phyloP scores from a whole-genome alignment of 1,139 yeast species.

The Pichia sp. region DNA sequence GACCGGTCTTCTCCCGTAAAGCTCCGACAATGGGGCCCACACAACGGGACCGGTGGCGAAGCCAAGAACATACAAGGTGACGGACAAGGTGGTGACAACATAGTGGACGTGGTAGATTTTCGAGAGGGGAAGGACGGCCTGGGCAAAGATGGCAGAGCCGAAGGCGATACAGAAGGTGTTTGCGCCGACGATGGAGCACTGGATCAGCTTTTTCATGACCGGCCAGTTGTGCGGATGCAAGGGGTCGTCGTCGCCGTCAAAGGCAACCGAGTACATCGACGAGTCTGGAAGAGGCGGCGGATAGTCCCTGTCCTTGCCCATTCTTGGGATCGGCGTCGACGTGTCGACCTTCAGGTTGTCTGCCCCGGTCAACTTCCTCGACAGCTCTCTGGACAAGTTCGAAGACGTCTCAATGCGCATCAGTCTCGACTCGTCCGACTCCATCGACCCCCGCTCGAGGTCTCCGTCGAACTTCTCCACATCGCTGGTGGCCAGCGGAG shows the following conservation, averaged over 20 bases:
- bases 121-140: slow-evolving; percentile 43
- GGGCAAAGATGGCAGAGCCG: slow-evolving; percentile 64
- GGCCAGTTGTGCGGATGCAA: slow-evolving; percentile 62
- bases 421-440: slow-evolving; percentile 14
- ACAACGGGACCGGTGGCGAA: slow-evolving; percentile 79
- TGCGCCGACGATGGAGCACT: slow-evolving; percentile 40
- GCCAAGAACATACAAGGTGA: slow-evolving; percentile 72
- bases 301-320: slow-evolving; percentile 55
- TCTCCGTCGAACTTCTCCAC: slow-evolving; percentile 3
- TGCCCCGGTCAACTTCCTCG: slow-evolving; percentile 31
- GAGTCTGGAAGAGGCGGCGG: slow-evolving; percentile 52
- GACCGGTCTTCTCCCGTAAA: slow-evolving; percentile 65
- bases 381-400: slow-evolving; percentile 24
- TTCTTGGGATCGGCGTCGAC: slow-evolving; percentile 37
- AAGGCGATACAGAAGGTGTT: slow-evolving; percentile 46
- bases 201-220: slow-evolving; percentile 36
- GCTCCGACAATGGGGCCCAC: slow-evolving; percentile 78
- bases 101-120: slow-evolving; percentile 46
- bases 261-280: slow-evolving; percentile 51
- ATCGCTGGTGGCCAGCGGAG: neutral
- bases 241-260: slow-evolving; percentile 60
- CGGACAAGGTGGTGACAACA: slow-evolving; percentile 58
- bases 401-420: slow-evolving; percentile 23
- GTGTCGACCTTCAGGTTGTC: slow-evolving; percentile 23
- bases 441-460: slow-evolving; percentile 11